These are phyloP conservation scores for Xylaria sp. DNA, from an alignment of 495 filamentous ascomycete genomes.

Conservation along the genomic window DNA sequence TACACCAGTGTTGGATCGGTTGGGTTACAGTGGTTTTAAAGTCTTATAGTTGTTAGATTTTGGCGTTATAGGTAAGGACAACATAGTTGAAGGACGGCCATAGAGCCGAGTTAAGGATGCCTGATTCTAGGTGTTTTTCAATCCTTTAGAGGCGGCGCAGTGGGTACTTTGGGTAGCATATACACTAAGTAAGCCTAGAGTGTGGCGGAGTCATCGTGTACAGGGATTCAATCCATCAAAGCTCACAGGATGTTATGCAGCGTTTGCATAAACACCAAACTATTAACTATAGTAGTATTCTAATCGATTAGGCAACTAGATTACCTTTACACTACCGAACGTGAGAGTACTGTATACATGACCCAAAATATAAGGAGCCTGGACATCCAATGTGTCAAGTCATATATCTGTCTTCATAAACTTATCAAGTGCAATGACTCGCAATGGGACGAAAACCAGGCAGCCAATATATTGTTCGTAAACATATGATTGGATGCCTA, in stretches of 20 bases:
- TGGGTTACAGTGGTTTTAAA: neutral
- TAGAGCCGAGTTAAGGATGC: neutral
- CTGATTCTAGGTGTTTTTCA: neutral
- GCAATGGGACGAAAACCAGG: neutral
- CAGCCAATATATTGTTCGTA: neutral
- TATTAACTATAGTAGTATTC: neutral
- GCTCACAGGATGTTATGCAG: neutral
- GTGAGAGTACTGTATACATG: neutral
- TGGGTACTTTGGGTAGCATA: neutral
- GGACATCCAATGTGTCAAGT: neutral
- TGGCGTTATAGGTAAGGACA: neutral
- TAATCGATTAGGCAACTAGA: conserved; percentile 6
- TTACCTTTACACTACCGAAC: neutral
- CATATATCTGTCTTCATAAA: neutral
- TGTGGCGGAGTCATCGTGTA: neutral
- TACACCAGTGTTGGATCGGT: neutral
- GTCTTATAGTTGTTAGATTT: neutral
- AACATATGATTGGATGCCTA: neutral
- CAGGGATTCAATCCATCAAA: neutral
- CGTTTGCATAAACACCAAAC: neutral
- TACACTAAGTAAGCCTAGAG: neutral
- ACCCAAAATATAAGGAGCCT: neutral
- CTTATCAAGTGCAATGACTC: neutral
- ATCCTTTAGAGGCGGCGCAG: neutral
- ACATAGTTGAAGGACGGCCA: neutral